Percentiles rank a stretch among this genome's conserved stretches.
phyloP scores from a whole-genome alignment of 768 basidiomycete species.

The Suillus bovinus region DNA sequence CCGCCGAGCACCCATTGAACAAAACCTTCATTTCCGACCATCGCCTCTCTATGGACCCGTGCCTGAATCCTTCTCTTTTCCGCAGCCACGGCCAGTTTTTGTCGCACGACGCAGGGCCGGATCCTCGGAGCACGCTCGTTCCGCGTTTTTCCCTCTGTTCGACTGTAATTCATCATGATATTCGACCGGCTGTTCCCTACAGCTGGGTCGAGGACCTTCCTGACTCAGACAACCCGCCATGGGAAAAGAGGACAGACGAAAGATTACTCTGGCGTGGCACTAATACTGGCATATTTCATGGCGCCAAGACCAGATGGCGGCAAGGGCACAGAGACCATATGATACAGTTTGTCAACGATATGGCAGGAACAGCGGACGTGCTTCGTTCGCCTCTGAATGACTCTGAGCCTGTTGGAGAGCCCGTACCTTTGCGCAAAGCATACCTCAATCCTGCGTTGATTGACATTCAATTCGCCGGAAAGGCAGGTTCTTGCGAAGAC shows the following conservation, averaged over 20 bases:
- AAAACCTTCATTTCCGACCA: slow-evolving; percentile 40
- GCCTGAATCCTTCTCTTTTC: slow-evolving; percentile 35
- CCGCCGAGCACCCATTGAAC: not conserved
- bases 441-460: slow-evolving; percentile 54
- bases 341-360: slow-evolving; percentile 42
- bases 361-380: slow-evolving; percentile 40
- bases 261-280: slow-evolving; percentile 72
- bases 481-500: slow-evolving; percentile 13
- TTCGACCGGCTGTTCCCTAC: slow-evolving; percentile 49
- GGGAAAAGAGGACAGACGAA: slow-evolving; percentile 63
- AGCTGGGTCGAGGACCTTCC: slow-evolving; percentile 46
- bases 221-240: slow-evolving; percentile 55
- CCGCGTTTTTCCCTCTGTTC: slow-evolving; percentile 57
- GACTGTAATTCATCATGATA: slow-evolving; percentile 54
- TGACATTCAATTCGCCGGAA: slow-evolving; percentile 59
- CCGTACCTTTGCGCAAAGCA: slow-evolving; percentile 36
- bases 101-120: slow-evolving; percentile 46
- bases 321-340: slow-evolving; percentile 51
- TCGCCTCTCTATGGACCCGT: slow-evolving; percentile 37
- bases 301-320: slow-evolving; percentile 43
- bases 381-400: slow-evolving; percentile 33
- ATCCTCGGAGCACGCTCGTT: slow-evolving; percentile 40
- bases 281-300: slow-evolving; percentile 63
- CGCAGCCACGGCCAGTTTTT: slow-evolving; percentile 53
- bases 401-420: slow-evolving; percentile 36